phyloP scores from a whole-genome alignment of 805 yeast genomes.

The Candida berthetii region DNA sequence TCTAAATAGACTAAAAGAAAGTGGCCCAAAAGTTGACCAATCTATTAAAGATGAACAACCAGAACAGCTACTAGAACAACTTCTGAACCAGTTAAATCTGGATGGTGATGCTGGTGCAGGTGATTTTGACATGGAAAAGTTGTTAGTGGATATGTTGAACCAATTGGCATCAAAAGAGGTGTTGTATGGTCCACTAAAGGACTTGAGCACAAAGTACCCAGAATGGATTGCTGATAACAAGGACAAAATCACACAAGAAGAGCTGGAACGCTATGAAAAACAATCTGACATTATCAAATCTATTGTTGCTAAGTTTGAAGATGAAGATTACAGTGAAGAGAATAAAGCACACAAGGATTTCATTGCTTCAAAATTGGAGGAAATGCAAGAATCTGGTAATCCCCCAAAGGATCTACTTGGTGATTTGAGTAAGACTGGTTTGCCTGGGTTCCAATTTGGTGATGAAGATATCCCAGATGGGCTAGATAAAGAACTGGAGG shows the following conservation, averaged over 20 bases:
- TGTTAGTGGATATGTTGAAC: slow-evolving; percentile 68
- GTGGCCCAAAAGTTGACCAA: slow-evolving; percentile 67
- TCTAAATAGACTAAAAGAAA: slow-evolving; percentile 69
- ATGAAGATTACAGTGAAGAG: slow-evolving; percentile 49
- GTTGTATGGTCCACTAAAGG: slow-evolving; percentile 83
- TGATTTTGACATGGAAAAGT: slow-evolving; percentile 52
- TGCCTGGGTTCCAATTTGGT: slow-evolving; percentile 37
- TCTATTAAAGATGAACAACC: slow-evolving; percentile 42
- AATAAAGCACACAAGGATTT: slow-evolving; percentile 35
- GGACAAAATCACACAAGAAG: slow-evolving; percentile 30
- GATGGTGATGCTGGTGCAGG: slow-evolving; percentile 26
- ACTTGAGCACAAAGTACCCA: slow-evolving; percentile 67
- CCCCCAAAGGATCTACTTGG: slow-evolving; percentile 77
- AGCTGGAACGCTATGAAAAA: slow-evolving; percentile 44
- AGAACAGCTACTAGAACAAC: slow-evolving; percentile 51
- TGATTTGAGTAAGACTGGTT: slow-evolving; percentile 37
- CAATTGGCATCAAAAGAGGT: slow-evolving; percentile 83
- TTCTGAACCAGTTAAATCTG: slow-evolving; percentile 56
- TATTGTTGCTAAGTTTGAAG: slow-evolving; percentile 64
- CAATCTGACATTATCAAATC: slow-evolving; percentile 59
- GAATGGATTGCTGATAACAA: slow-evolving; percentile 57
- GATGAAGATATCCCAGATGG: slow-evolving; percentile 51
- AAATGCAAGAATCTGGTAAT: slow-evolving; percentile 69
- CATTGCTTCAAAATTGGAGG: slow-evolving; percentile 55
- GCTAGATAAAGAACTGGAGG: slow-evolving; percentile 25